Conservation (phyloP, 441 rosid genomes). For the California macrophylla region DNA sequence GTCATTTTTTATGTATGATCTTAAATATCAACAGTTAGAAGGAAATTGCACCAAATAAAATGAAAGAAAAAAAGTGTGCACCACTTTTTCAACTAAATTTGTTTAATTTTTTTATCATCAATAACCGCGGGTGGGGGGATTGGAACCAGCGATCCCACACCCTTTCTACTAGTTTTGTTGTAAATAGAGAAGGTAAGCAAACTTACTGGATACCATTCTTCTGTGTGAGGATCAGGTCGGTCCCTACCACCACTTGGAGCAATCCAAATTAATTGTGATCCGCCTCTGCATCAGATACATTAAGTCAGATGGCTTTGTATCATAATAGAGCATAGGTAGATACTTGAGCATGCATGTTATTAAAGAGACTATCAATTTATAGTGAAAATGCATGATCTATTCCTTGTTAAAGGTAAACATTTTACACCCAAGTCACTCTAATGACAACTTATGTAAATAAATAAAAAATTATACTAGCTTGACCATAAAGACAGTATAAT, state of each 20-base stretch:
- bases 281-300: constrained; percentile 46
- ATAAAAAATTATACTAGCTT: background rate
- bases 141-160: too few relatives aligned
- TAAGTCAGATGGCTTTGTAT: constrained; percentile 11
- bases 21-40: background rate
- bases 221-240: constrained; percentile 73
- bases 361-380: background rate
- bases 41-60: background rate
- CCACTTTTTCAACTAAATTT: background rate
- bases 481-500: background rate
- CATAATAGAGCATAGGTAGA: background rate
- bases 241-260: constrained; percentile 99
- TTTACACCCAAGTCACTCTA: background rate
- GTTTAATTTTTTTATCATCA: too few relatives aligned
- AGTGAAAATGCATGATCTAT: background rate
- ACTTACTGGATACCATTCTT: constrained; percentile 84
- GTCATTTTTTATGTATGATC: background rate
- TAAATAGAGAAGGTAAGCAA: constrained; percentile 7
- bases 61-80: constrained; percentile 7
- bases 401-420: background rate
- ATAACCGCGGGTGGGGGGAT: too few relatives aligned
- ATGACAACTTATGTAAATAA: background rate
- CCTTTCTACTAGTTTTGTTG: background rate
- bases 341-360: constrained; percentile 1
- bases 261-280: constrained; percentile 77